Evolutionary conservation across 768 basidiomycete genomes (phyloP).

Genomic region (Mycena galericulata): DNA sequence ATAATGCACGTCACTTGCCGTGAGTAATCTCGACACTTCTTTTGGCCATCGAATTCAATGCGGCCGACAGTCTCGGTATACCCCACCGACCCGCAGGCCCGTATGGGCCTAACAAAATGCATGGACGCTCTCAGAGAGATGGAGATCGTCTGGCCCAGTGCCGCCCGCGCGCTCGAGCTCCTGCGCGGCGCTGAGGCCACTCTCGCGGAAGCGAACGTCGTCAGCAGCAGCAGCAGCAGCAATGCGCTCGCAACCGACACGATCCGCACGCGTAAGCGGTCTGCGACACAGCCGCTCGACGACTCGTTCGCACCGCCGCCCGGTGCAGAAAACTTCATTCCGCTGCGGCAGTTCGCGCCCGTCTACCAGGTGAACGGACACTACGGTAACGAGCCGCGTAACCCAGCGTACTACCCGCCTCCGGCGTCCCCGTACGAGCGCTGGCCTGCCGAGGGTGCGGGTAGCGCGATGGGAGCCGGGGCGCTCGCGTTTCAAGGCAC

Average conservation of each 20-base stretch:
- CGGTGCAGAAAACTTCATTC: slow-evolving; percentile 1
- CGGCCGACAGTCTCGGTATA: slow-evolving; percentile 65
- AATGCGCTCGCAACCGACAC: neutral
- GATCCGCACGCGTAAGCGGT: slow-evolving; percentile 59
- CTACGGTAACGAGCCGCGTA: slow-evolving; percentile 3
- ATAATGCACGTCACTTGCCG: slow-evolving; percentile 83
- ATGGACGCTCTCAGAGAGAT: slow-evolving; percentile 75
- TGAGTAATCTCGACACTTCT: slow-evolving; percentile 50
- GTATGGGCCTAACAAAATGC: slow-evolving; percentile 71
- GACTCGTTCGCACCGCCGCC: slow-evolving; percentile 39
- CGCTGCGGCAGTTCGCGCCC: slow-evolving; percentile 19
- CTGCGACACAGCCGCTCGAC: slow-evolving; percentile 64
- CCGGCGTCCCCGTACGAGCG: slow-evolving; percentile 51
- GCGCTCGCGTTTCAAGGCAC: slow-evolving; percentile 53
- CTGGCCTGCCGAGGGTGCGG: slow-evolving; percentile 51
- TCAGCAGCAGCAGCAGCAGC: neutral
- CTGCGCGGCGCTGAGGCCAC: slow-evolving; percentile 71
- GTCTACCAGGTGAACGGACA: slow-evolving; percentile 18
- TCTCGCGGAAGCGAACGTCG: slow-evolving; percentile 36
- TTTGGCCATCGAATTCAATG: neutral
- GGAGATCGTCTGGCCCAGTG: slow-evolving; percentile 81
- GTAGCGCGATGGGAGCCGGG: slow-evolving; percentile 38
- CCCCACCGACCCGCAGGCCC: slow-evolving; percentile 77
- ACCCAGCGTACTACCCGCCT: slow-evolving; percentile 21
- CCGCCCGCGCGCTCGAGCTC: slow-evolving; percentile 78